These are phyloP conservation scores for Aphanomyces astaci DNA, from an alignment of 352 stramenopile species.

Conservation along the genomic window DNA sequence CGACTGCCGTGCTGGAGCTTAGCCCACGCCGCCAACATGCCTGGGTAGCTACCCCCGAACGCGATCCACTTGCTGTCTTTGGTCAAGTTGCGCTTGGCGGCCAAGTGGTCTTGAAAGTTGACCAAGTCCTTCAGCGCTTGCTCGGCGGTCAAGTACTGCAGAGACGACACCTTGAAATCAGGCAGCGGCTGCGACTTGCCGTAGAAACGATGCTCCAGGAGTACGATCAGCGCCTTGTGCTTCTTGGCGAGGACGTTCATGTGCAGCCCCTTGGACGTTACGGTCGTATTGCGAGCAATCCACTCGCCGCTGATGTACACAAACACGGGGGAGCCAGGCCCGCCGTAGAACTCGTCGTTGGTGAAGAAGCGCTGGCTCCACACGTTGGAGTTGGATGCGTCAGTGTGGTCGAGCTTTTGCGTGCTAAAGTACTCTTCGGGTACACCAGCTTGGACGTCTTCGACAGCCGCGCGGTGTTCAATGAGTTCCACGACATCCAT, in stretches of 20 bases:
- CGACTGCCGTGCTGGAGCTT: conserved; percentile 17
- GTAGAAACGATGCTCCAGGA: not conserved
- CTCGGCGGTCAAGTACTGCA: conserved; percentile 21
- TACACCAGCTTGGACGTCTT: not conserved
- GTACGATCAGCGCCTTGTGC: not conserved
- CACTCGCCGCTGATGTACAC: conserved; percentile 74
- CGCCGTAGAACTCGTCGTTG: conserved; percentile 43
- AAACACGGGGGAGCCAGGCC: conserved; percentile 55
- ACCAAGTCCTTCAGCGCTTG: conserved; percentile 78
- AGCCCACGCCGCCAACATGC: conserved; percentile 74
- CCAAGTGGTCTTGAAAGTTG: conserved; percentile 61
- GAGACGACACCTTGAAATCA: not conserved
- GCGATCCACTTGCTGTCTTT: conserved; percentile 52
- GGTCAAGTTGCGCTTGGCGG: conserved; percentile 26
- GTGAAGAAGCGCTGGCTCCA: conserved; percentile 64
- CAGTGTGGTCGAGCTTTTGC: not conserved
- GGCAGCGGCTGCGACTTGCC: conserved; percentile 39
- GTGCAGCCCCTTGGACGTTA: conserved; percentile 42
- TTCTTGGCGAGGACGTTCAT: conserved; percentile 45
- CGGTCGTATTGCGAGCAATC: conserved; percentile 31
- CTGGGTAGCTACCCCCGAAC: conserved; percentile 79
- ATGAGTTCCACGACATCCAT: not conserved
- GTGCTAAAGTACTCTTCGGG: conserved; percentile 10
- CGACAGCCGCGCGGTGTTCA: not conserved
- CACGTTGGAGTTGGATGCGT: not conserved